Evolutionary conservation across 2,329 filamentous ascomycete genomes (phyloP).

Genomic region (Malbranchea zuffiana): DNA sequence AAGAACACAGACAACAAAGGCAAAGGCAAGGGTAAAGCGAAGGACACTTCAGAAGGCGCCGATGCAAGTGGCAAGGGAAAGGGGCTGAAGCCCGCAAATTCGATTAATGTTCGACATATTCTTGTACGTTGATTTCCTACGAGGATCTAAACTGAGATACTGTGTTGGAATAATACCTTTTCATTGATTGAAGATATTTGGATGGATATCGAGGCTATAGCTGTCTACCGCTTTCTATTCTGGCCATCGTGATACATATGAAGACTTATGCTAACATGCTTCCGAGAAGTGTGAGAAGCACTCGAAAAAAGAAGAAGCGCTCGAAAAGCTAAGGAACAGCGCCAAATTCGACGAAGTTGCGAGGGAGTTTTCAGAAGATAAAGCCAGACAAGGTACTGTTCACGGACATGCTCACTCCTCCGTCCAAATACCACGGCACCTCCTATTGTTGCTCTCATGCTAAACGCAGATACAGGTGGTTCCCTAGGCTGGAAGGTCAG

Average conservation of each 20-base stretch:
- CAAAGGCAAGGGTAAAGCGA: constrained; percentile 33
- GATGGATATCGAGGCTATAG: background rate
- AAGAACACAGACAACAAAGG: constrained; percentile 27
- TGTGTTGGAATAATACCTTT: no score
- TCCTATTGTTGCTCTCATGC: no score
- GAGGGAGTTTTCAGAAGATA: constrained; percentile 54
- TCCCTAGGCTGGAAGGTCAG: constrained; percentile 53
- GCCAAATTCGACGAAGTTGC: constrained; percentile 56
- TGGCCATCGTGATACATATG: no score
- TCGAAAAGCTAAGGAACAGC: constrained; percentile 49
- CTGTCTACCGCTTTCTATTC: background rate
- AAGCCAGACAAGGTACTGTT: constrained; percentile 45
- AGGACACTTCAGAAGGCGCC: constrained; percentile 25
- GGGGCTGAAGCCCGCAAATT: constrained; percentile 48
- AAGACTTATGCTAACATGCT: no score
- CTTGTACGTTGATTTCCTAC: constrained; percentile 43
- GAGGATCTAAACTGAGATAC: no score
- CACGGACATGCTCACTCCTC: background rate
- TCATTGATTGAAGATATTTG: background rate
- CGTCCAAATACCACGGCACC: no score
- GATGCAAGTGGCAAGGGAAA: constrained; percentile 25
- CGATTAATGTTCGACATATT: constrained; percentile 57
- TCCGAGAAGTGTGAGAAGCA: constrained; percentile 47
- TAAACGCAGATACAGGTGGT: constrained; percentile 48
- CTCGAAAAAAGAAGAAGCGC: constrained; percentile 54